Evolutionary conservation across 176 grass and related monocot genomes (phyloP).

Genomic region (Juncus inflexus): DNA sequence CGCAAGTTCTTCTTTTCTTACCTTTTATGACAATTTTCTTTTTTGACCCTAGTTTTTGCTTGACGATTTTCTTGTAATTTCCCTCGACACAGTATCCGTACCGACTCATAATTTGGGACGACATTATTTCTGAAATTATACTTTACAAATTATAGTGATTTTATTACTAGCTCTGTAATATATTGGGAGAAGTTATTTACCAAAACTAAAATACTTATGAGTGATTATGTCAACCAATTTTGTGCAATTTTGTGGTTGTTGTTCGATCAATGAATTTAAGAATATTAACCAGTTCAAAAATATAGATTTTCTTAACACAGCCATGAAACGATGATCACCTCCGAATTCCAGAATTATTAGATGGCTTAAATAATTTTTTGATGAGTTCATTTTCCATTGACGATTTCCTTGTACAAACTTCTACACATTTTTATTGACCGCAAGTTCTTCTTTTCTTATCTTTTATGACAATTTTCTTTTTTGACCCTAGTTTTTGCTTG

Average conservation of each 20-base stretch:
- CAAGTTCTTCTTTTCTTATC: neutral
- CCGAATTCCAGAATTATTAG: no score
- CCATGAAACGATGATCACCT: no score
- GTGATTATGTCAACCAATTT: no score
- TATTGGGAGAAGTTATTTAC: neutral
- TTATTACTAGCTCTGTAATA: neutral
- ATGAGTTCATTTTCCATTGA: neutral
- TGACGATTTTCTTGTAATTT: neutral
- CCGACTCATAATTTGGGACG: neutral
- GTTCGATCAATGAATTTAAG: no score
- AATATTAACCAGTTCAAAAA: no score
- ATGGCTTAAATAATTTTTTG: no score
- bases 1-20: neutral
- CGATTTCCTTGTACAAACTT: no score
- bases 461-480: neutral
- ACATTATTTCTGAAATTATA: neutral
- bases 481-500: neutral
- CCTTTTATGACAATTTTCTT: neutral
- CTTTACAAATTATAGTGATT: neutral
- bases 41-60: neutral
- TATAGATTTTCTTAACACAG: no score
- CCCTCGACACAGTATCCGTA: neutral
- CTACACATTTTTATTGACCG: neutral
- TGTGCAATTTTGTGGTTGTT: no score
- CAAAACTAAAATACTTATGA: neutral